Conservation (phyloP, 2,329 filamentous ascomycete genomes). For the Metarhizium guizhouense region DNA sequence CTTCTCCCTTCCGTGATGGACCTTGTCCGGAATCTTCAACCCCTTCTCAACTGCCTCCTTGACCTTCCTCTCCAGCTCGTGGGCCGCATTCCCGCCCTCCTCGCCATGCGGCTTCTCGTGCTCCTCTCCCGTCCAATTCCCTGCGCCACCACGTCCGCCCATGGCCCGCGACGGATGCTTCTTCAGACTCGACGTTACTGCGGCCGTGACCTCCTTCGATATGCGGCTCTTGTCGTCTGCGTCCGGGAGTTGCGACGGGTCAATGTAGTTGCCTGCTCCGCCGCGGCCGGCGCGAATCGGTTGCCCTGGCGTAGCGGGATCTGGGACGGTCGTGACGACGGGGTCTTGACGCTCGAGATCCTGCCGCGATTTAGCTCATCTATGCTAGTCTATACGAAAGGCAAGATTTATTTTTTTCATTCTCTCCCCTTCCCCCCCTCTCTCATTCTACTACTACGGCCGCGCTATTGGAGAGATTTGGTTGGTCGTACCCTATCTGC, state of each 20-base stretch:
- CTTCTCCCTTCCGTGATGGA: conserved; percentile 24
- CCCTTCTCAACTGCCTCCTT: conserved; percentile 38
- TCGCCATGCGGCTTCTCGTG: conserved; percentile 15
- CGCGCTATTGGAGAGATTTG: neutral
- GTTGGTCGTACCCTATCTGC: conserved; percentile 3
- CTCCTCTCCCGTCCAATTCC: conserved; percentile 37
- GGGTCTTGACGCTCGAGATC: conserved; percentile 30
- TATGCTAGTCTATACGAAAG: neutral
- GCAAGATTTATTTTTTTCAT: no score
- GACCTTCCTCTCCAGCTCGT: conserved; percentile 33
- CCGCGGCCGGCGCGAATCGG: conserved; percentile 17
- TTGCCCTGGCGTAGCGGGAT: conserved; percentile 11
- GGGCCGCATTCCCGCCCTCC: conserved; percentile 20
- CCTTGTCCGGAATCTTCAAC: conserved; percentile 36
- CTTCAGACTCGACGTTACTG: conserved; percentile 22
- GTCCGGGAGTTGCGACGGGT: conserved; percentile 23
- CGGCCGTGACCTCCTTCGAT: conserved; percentile 23
- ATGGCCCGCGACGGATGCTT: conserved; percentile 14
- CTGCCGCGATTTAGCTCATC: conserved; percentile 10
- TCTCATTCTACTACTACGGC: no score
- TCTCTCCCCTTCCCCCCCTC: no score
- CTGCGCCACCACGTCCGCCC: conserved; percentile 47
- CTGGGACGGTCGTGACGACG: neutral
- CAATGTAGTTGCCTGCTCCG: conserved; percentile 52
- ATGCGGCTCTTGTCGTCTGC: conserved; percentile 24